Conservation (phyloP, 2,329 filamentous ascomycete species). For the Cladophialophora exuberans region DNA sequence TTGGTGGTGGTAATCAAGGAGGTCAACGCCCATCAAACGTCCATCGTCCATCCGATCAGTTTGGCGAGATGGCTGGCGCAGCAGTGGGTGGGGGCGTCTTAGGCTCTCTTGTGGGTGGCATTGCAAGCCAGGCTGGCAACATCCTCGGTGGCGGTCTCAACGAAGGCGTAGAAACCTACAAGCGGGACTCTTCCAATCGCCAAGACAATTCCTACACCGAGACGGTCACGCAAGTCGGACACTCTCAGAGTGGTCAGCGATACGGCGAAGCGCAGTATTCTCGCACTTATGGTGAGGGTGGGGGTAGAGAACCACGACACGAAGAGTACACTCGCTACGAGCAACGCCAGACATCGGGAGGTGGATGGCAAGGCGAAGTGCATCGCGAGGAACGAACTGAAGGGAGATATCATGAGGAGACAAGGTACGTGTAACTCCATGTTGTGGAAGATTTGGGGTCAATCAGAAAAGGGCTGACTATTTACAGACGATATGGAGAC, state of each 20-base stretch:
- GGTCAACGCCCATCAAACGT: conserved; percentile 18
- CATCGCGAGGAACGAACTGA: conserved; percentile 27
- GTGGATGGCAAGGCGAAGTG: conserved; percentile 21
- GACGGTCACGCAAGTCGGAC: conserved; percentile 56
- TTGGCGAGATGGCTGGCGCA: conserved; percentile 58
- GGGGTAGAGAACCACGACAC: conserved; percentile 17
- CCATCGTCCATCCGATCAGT: conserved; percentile 18
- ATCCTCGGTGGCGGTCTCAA: conserved; percentile 63
- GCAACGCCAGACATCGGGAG: conserved; percentile 21
- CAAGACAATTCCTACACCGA: conserved; percentile 65
- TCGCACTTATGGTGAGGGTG: conserved; percentile 25
- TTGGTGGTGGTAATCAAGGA: conserved; percentile 22
- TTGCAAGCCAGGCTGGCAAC: conserved; percentile 62
- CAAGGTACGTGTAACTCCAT: conserved; percentile 15
- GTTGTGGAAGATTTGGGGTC: not conserved
- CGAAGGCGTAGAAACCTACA: conserved; percentile 57
- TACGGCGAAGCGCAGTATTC: conserved; percentile 49
- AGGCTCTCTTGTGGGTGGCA: conserved; percentile 67
- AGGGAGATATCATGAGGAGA: conserved; percentile 23
- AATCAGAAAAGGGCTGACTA: conserved; percentile 6
- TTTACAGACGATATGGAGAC: conserved; percentile 25
- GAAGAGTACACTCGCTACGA: conserved; percentile 32
- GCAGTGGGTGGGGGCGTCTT: conserved; percentile 67
- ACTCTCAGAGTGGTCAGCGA: conserved; percentile 27
- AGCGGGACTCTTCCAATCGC: conserved; percentile 54